Evolutionary conservation across 1,139 yeast genomes (phyloP).

Genomic region (Hyphopichia fennica): DNA sequence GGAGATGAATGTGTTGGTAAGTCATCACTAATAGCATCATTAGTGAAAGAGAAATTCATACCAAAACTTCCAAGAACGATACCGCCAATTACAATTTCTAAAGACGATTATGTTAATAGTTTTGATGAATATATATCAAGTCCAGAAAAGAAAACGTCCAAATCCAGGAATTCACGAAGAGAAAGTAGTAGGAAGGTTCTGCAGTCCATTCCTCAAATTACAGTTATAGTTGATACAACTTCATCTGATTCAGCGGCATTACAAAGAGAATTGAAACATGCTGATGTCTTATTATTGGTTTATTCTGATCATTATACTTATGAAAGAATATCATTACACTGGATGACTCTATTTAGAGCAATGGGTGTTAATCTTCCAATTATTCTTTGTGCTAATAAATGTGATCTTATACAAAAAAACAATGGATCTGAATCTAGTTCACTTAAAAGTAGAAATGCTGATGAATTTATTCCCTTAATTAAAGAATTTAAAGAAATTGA

Average conservation of each 20-base stretch:
- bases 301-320: slow-evolving; percentile 93
- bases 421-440: slow-evolving; percentile 13
- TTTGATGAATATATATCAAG: slow-evolving; percentile 18
- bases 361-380: slow-evolving; percentile 91
- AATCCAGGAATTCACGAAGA: slow-evolving; percentile 7
- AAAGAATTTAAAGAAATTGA: slow-evolving; percentile 93
- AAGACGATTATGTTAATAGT: slow-evolving; percentile 37
- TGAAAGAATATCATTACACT: slow-evolving; percentile 84
- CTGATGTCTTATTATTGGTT: slow-evolving; percentile 91
- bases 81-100: slow-evolving; percentile 75
- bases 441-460: slow-evolving; percentile 46
- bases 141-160: slow-evolving; percentile 4
- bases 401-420: slow-evolving; percentile 43
- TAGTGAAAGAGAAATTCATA: slow-evolving; percentile 77
- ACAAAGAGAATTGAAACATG: slow-evolving; percentile 74
- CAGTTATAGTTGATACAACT: slow-evolving; percentile 77
- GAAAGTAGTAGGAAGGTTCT: slow-evolving; percentile 20
- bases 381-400: slow-evolving; percentile 85
- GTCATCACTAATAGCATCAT: slow-evolving; percentile 70
- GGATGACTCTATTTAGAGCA: slow-evolving; percentile 92
- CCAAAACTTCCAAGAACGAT: slow-evolving; percentile 73
- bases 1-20: slow-evolving; percentile 97
- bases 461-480: slow-evolving; percentile 82
- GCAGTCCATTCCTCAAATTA: slow-evolving; percentile 60
- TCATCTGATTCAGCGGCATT: slow-evolving; percentile 61